Evolutionary conservation across 352 stramenopile genomes (phyloP).

Genomic region (Phytophthora sansomeana): DNA sequence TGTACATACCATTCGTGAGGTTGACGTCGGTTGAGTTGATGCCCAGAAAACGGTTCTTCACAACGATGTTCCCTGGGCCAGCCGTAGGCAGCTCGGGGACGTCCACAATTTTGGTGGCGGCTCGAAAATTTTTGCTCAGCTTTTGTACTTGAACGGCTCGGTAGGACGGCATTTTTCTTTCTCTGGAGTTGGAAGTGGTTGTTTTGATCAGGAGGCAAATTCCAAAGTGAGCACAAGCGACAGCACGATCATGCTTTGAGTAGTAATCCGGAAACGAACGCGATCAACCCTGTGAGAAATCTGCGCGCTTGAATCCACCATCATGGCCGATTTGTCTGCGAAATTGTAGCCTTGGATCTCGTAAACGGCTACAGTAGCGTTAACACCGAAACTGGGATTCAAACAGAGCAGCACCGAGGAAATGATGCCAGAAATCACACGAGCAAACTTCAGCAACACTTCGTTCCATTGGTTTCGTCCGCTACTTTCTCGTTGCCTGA

Average conservation of each 20-base stretch:
- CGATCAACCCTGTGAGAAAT: conserved; percentile 12
- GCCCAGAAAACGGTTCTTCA: conserved; percentile 56
- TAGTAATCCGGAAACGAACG: conserved; percentile 18
- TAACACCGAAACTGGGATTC: too few relatives aligned
- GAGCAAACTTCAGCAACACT: too few relatives aligned
- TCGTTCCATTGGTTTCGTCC: conserved; percentile 21
- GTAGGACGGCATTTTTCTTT: conserved; percentile 40
- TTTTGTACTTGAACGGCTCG: conserved; percentile 41
- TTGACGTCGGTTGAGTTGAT: conserved; percentile 65
- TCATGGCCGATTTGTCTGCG: conserved; percentile 29
- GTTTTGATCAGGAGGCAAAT: conserved; percentile 10
- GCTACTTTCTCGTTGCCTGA: conserved; percentile 13
- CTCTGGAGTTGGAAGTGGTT: conserved; percentile 1
- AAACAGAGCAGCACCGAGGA: too few relatives aligned
- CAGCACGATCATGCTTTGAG: not conserved
- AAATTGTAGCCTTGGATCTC: conserved; percentile 21
- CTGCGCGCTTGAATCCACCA: conserved; percentile 8
- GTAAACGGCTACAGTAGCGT: conserved; percentile 25
- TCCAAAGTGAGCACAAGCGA: conserved; percentile 13
- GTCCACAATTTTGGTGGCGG: conserved; percentile 46
- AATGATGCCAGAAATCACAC: too few relatives aligned
- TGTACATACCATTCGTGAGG: conserved; percentile 59
- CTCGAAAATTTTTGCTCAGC: conserved; percentile 48
- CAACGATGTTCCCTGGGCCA: conserved; percentile 31
- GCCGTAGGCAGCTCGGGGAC: conserved; percentile 37